Evolutionary conservation across 2,329 filamentous ascomycete species (phyloP).

Genomic region (Bertia moriformis): DNA sequence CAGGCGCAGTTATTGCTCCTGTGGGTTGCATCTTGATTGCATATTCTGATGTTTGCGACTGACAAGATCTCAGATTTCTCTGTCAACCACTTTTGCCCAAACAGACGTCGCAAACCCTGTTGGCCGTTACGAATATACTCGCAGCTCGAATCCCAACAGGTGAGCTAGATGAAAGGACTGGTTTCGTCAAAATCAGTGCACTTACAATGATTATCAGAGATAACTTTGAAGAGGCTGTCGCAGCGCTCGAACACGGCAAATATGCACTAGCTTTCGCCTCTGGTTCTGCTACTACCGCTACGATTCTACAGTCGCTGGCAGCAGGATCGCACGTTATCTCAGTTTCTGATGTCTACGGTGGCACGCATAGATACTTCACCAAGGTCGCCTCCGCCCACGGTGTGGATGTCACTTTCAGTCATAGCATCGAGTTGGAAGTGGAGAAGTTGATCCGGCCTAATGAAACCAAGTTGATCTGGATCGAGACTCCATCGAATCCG

Average conservation of each 20-base stretch:
- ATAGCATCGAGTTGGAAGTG: constrained; percentile 80
- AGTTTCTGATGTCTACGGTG: constrained; percentile 93
- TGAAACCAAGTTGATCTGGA: constrained; percentile 91
- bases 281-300: constrained; percentile 51
- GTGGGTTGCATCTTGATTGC: constrained; percentile 17
- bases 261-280: constrained; percentile 53
- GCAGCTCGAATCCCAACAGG: constrained; percentile 48
- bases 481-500: constrained; percentile 88
- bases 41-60: not conserved
- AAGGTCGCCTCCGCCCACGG: constrained; percentile 91
- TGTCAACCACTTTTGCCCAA: constrained; percentile 54
- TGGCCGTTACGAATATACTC: constrained; percentile 47
- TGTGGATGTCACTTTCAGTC: constrained; percentile 86
- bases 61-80: constrained; percentile 36
- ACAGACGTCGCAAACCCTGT: constrained; percentile 45
- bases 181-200: too few species aligned
- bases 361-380: constrained; percentile 97
- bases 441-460: constrained; percentile 62
- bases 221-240: constrained; percentile 49
- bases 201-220: constrained; percentile 20
- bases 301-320: constrained; percentile 49
- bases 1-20: constrained; percentile 50
- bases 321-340: constrained; percentile 84
- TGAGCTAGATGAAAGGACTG: too few species aligned
- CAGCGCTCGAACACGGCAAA: constrained; percentile 47